Percentiles rank a stretch among this genome's conserved stretches.
phyloP scores from a whole-genome alignment of 1,139 yeast species.

The Schwanniomyces etchellsii region DNA sequence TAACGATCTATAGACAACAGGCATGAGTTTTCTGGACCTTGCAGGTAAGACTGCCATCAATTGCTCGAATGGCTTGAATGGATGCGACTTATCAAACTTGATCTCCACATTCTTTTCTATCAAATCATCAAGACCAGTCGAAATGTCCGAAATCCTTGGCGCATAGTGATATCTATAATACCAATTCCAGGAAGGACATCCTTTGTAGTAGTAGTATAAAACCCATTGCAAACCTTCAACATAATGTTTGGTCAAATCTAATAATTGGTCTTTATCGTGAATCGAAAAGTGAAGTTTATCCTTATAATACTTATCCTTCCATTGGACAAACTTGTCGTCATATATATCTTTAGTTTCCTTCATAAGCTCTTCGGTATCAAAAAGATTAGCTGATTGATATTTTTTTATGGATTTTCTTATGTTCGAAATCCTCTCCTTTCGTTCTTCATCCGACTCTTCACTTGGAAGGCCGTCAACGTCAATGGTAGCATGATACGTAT shows the following conservation, averaged over 20 bases:
- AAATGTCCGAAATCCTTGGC: conserved; percentile 85
- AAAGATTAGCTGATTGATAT: conserved; percentile 68
- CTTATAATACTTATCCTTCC: conserved; percentile 82
- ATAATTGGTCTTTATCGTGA: conserved; percentile 50
- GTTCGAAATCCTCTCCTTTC: conserved; percentile 41
- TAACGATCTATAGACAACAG: conserved; percentile 67
- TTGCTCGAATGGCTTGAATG: conserved; percentile 93
- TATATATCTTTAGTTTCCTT: conserved; percentile 61
- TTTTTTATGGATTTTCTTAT: conserved; percentile 47
- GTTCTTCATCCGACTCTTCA: conserved; percentile 59
- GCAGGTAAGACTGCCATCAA: conserved; percentile 98
- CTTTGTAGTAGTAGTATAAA: conserved; percentile 79
- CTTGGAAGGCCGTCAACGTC: conserved; percentile 74
- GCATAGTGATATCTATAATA: conserved; percentile 83
- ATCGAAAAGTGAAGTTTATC: conserved; percentile 69
- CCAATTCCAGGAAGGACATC: conserved; percentile 96
- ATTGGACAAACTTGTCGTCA: conserved; percentile 63
- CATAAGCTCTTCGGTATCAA: conserved; percentile 58
- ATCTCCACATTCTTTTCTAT: conserved; percentile 35
- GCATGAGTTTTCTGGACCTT: conserved; percentile 77
- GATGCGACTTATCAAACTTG: conserved; percentile 63
- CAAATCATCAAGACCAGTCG: conserved; percentile 58
- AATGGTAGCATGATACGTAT: conserved; percentile 51
- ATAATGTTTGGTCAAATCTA: conserved; percentile 70
- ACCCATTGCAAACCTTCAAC: conserved; percentile 97